Evolutionary conservation across 2,329 filamentous ascomycete genomes (phyloP), one percentile per base, ranked within the genome.

Genomic region (Colletotrichum karsti): DNA sequence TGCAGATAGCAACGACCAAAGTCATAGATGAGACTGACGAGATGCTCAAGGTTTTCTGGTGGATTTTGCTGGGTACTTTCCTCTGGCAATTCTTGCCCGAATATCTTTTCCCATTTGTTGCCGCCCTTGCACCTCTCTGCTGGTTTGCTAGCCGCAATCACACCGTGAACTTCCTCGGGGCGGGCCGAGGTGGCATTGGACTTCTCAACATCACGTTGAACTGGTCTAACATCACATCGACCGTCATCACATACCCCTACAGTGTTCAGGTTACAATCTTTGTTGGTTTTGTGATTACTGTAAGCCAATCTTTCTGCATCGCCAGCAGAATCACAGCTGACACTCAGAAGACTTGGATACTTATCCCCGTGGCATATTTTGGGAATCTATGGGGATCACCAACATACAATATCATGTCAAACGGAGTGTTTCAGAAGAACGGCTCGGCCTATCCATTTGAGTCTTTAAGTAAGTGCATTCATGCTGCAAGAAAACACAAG

Each of bases 71-170:
- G 0, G 87, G 80, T 3, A 81, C 89, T 50, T 87, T 84, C 0
- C 70, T 88, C 1, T 91, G 88, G 88, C 87, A 91, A 65, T 90
- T 90, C 67, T 76, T 90, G 0, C 88, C 88, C 1, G 88, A 90
- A 73, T 90, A 83, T 58, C 81, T 85, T 1, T 90, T 90, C 63
- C 88, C 88, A 0, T 86, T 90, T 74, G 79, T 88, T 1, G 86
- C 84, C 7, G 90, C 88, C 0, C 79, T 90, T 7, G 87, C 88
- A 3, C 89, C 90, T 56, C 80, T 90, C 5, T 91, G 88, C 77
- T 90, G 88, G 88, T 87, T 91, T 3, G 88, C 88, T 3, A 88
- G 87, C 1, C 80, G 81, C 15, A 90, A 89, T 70, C 75, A 81
- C 2, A 81, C 84, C 1, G 88, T 87, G 68, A 91, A 90, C 72